A percentile compares a stretch with the other conserved stretches of the same genome.
phyloP scores from a whole-genome alignment of 257 asterid species.

The Salvia miltiorrhiza region DNA sequence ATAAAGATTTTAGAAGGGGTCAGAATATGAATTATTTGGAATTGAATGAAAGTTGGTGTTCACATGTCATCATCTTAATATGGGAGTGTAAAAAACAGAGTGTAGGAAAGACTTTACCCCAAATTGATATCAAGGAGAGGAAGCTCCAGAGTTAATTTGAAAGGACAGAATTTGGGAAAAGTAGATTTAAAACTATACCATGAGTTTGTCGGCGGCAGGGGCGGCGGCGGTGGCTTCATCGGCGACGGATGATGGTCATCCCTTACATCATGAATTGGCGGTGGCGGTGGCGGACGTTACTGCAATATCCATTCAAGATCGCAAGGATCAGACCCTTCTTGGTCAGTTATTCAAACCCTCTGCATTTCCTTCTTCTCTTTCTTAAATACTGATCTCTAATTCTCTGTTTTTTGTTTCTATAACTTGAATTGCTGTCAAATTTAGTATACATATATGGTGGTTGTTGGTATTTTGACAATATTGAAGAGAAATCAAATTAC shows the following conservation, averaged over 20 bases:
- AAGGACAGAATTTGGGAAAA: background rate
- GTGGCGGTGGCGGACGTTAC: slow-evolving; percentile 34
- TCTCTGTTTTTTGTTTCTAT: background rate
- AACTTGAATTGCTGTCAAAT: background rate
- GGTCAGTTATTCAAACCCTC: slow-evolving; percentile 30
- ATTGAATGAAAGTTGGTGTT: no score
- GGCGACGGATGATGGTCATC: slow-evolving; percentile 40
- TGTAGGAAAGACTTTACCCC: no score
- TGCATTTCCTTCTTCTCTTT: background rate
- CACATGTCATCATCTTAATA: no score
- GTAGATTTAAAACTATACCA: background rate
- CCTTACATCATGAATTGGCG: slow-evolving; percentile 33
- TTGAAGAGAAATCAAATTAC: background rate
- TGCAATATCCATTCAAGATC: slow-evolving; percentile 57
- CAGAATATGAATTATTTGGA: no score
- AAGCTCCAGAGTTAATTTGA: background rate
- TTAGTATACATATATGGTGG: background rate
- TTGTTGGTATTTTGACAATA: background rate
- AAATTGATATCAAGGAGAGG: no score
- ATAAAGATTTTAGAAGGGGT: no score
- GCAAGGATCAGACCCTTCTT: slow-evolving; percentile 59
- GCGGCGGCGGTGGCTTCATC: slow-evolving; percentile 33
- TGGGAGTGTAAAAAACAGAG: no score
- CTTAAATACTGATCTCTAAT: background rate
- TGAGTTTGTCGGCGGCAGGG: slow-evolving; percentile 44